Conservation (phyloP, 305 asterid genomes). For the Fraxinus platypoda region DNA sequence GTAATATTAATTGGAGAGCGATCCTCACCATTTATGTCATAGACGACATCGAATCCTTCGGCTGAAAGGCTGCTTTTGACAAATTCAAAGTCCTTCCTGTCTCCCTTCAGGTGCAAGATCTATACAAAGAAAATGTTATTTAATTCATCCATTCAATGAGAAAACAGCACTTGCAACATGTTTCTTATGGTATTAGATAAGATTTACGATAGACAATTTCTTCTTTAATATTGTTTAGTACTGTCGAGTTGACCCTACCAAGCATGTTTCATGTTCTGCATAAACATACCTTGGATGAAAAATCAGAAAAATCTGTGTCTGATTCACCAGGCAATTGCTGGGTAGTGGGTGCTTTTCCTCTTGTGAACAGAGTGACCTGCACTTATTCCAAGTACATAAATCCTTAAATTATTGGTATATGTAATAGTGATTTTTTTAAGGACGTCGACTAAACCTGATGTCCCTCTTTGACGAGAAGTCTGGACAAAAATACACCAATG, state of each 20-base stretch:
- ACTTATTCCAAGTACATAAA: slow-evolving; percentile 2
- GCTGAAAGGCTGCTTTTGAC: slow-evolving; percentile 87
- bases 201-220: background rate
- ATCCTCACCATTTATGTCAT: slow-evolving; percentile 84
- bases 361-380: slow-evolving; percentile 90
- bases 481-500: slow-evolving; percentile 82
- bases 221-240: background rate
- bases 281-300: slow-evolving; percentile 63
- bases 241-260: background rate
- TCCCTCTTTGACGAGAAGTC: slow-evolving; percentile 87
- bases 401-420: background rate
- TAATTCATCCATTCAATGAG: background rate
- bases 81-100: slow-evolving; percentile 81
- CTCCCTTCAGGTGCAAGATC: slow-evolving; percentile 96
- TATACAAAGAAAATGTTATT: slow-evolving; percentile 23
- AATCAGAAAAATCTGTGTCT: slow-evolving; percentile 66
- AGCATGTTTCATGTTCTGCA: slow-evolving; percentile 49
- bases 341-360: slow-evolving; percentile 96
- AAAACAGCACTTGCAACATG: background rate
- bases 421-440: background rate
- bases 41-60: slow-evolving; percentile 87
- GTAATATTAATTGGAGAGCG: background rate
- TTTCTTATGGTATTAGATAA: background rate
- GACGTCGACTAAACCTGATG: slow-evolving; percentile 57
- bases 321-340: slow-evolving; percentile 93